Percentiles rank a stretch among this genome's conserved stretches.
phyloP scores from a whole-genome alignment of 2,329 filamentous ascomycete genomes.

The Paraconiothyrium sp. region DNA sequence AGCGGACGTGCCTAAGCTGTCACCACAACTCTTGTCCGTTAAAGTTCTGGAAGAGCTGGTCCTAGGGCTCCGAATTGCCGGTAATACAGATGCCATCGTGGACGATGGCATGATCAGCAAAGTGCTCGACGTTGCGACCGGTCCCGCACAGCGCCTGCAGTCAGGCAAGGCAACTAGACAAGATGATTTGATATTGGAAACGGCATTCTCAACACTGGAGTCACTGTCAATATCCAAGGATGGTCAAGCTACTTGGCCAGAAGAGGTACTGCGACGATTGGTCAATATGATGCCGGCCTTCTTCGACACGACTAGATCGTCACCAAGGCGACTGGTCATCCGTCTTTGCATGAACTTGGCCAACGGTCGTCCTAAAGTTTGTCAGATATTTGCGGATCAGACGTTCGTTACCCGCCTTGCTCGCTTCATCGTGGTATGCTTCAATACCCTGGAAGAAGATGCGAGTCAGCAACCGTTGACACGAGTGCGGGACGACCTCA shows the following conservation, averaged over 20 bases:
- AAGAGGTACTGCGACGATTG: conserved; percentile 62
- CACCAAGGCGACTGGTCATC: conserved; percentile 60
- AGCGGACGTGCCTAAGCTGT: conserved; percentile 60
- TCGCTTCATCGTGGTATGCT: conserved; percentile 38
- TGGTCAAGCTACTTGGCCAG: conserved; percentile 48
- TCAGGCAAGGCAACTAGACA: conserved; percentile 26
- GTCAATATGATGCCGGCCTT: conserved; percentile 55
- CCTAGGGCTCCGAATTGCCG: conserved; percentile 60
- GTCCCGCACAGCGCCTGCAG: conserved; percentile 27
- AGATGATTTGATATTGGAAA: conserved; percentile 44
- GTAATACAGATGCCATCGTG: conserved; percentile 61
- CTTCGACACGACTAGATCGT: conserved; percentile 28
- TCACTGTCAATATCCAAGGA: conserved; percentile 56
- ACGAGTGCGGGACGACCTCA: conserved; percentile 70
- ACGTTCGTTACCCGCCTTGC: conserved; percentile 59
- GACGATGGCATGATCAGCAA: conserved; percentile 40
- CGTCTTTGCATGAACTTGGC: conserved; percentile 85
- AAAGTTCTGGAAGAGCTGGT: conserved; percentile 70
- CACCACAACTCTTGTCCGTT: conserved; percentile 71
- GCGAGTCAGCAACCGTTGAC: conserved; percentile 63
- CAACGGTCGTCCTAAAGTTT: conserved; percentile 78
- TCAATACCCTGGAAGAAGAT: conserved; percentile 35
- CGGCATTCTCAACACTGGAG: conserved; percentile 64
- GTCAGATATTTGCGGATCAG: conserved; percentile 69
- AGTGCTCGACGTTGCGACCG: conserved; percentile 56